A percentile compares a stretch with the other conserved stretches of the same genome.
These are phyloP conservation scores for Pseudogymnoascus sp. DNA, from an alignment of 2,329 filamentous ascomycete genomes.

Conservation along the genomic window DNA sequence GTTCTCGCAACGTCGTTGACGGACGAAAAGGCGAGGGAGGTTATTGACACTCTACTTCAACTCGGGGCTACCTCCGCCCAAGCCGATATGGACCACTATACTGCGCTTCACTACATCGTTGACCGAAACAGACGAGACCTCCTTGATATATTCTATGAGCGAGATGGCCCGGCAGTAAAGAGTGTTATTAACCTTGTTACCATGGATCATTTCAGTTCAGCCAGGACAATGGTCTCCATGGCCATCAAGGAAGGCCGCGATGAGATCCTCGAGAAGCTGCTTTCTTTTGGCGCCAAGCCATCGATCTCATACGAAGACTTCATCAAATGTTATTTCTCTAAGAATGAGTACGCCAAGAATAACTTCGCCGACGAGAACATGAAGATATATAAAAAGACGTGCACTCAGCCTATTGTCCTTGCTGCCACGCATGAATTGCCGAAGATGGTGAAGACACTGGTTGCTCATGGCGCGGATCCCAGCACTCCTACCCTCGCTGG, in stretches of 20 bases:
- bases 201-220: constrained; percentile 26
- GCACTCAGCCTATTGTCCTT: constrained; percentile 58
- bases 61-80: constrained; percentile 68
- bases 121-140: constrained; percentile 40
- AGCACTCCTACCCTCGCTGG: constrained; percentile 45
- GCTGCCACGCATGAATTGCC: constrained; percentile 46
- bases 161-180: constrained; percentile 52
- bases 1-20: constrained; percentile 60
- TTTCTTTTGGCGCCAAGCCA: constrained; percentile 53
- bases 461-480: constrained; percentile 57
- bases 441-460: constrained; percentile 40
- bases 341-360: constrained; percentile 30
- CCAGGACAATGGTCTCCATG: constrained; percentile 45
- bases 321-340: constrained; percentile 46
- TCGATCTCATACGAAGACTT: constrained; percentile 56
- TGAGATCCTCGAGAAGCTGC: constrained; percentile 48
- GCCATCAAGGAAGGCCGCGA: constrained; percentile 49
- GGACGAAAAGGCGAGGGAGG: constrained; percentile 52
- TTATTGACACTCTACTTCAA: constrained; percentile 55
- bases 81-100: constrained; percentile 56
- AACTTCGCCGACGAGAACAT: constrained; percentile 41
- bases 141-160: constrained; percentile 41
- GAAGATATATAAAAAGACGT: constrained; percentile 36
- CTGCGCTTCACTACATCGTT: constrained; percentile 58
- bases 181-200: constrained; percentile 59